These are phyloP conservation scores for Vitellaria paradoxa DNA, from an alignment of 179 eudicot species.

Conservation along the genomic window DNA sequence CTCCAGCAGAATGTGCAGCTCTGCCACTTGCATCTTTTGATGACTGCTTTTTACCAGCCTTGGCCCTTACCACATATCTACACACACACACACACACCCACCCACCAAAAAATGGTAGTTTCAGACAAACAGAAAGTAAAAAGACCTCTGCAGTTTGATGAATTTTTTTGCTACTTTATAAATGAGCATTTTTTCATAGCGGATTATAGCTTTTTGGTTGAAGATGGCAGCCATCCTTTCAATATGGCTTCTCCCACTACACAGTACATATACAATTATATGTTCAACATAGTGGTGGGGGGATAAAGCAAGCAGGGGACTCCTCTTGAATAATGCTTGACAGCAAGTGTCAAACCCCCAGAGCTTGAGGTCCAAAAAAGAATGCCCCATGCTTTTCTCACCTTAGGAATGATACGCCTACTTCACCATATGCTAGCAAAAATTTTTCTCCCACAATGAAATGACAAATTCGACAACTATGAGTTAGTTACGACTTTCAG, in stretches of 20 bases:
- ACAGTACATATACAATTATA: background rate
- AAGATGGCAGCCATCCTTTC: background rate
- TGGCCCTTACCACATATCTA: slow-evolving; percentile 93
- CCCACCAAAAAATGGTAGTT: background rate
- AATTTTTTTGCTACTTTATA: background rate
- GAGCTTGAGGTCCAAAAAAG: background rate
- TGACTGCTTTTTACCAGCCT: slow-evolving; percentile 92
- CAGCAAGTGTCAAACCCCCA: background rate
- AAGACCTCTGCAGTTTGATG: slow-evolving; percentile 2
- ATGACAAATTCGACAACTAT: no score
- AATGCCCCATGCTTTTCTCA: background rate
- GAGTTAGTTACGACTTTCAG: no score
- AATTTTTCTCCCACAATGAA: no score
- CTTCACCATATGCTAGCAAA: no score
- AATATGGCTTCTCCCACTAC: background rate
- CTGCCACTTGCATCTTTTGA: slow-evolving; percentile 84
- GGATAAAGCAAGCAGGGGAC: background rate
- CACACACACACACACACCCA: slow-evolving; percentile 5
- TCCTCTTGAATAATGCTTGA: background rate
- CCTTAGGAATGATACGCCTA: background rate
- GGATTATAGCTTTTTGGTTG: background rate
- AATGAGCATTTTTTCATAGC: background rate
- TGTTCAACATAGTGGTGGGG: background rate
- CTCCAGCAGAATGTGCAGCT: slow-evolving; percentile 89
- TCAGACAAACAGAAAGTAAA: background rate